Evolutionary conservation across 1,139 yeast species (phyloP), one percentile per base, ranked within the genome.

Genomic region (Yamadazyma kanchanaburiensis): DNA sequence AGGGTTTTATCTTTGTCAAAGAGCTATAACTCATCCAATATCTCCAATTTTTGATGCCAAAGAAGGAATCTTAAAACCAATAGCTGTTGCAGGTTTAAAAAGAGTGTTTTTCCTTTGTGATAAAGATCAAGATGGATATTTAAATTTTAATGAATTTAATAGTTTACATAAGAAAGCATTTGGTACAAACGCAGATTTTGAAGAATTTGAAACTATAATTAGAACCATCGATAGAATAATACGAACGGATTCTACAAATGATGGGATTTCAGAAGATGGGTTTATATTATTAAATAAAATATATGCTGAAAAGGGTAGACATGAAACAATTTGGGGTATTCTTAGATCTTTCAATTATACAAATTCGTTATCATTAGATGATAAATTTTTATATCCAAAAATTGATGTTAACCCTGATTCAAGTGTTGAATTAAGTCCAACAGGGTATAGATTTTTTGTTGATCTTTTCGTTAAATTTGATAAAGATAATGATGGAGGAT

Each of bases 321-420:
- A 91, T 52, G 98, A 91, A 53, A 89, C 97, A 0, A 82, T 87
- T 0, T 91, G 98, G 98, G 95, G 95, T 0, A 86, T 91, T 13
- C 54, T 91, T 18, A 58, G 98, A 32, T 74, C 88, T 1, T 91
- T 85, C 55, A 85, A 86, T 48, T 91, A 91, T 48, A 89, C 97
- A 0, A 94, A 91, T 49, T 88, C 97, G 0, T 61, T 91, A 9
- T 87, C 96, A 1, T 66, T 91, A 20, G 80, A 78, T 44, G 95
- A 87, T 45, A 75, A 75, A 35, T 80, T 87, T 32, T 56, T 91
- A 15, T 77, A 73, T 42, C 98, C 98, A 0, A 72, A 71, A 32
- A 51, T 91, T 12, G 95, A 86, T 32, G 88, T 89, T 0, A 80
- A 89, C 5, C 70, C 71, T 3, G 70, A 78, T 28, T 71, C 95